Evolutionary conservation across 768 basidiomycete genomes (phyloP).

Genomic region (Amanita phalloides): DNA sequence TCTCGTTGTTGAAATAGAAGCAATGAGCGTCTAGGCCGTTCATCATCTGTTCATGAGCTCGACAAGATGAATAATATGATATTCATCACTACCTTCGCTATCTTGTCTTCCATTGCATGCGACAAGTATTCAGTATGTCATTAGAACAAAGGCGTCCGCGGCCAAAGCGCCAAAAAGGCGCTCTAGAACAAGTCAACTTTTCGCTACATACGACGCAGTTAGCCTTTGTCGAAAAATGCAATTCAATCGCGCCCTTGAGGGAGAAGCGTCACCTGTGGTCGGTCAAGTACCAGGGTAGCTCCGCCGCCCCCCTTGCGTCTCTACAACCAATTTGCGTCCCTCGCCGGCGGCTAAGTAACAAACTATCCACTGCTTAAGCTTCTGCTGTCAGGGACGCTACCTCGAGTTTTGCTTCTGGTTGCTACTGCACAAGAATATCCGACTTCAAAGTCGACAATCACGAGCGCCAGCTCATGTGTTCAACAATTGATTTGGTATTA

Average conservation of each 20-base stretch:
- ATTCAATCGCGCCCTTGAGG: not conserved
- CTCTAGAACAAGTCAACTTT: not conserved
- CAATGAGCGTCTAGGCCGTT: not conserved
- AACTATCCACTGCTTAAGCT: not conserved
- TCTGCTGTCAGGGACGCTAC: conserved; percentile 3
- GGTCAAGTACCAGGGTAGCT: conserved; percentile 4
- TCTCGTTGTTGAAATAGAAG: not conserved
- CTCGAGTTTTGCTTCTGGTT: not conserved
- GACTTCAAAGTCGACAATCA: not conserved
- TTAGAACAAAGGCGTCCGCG: not conserved
- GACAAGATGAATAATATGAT: not conserved
- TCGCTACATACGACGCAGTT: not conserved
- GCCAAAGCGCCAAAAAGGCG: not conserved
- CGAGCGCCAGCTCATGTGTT: not conserved
- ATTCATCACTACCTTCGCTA: not conserved
- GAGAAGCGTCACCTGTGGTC: conserved; percentile 4
- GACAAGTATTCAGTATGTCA: not conserved
- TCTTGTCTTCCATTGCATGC: not conserved
- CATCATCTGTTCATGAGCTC: not conserved
- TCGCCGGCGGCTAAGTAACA: conserved; percentile 1
- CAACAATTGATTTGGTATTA: not conserved
- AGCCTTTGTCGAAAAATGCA: not conserved
- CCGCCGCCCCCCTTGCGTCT: not conserved
- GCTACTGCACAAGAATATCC: not conserved
- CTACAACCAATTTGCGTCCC: not conserved